Evolutionary conservation across 352 stramenopile species (phyloP).

Genomic region (Phytophthora brassicae): DNA sequence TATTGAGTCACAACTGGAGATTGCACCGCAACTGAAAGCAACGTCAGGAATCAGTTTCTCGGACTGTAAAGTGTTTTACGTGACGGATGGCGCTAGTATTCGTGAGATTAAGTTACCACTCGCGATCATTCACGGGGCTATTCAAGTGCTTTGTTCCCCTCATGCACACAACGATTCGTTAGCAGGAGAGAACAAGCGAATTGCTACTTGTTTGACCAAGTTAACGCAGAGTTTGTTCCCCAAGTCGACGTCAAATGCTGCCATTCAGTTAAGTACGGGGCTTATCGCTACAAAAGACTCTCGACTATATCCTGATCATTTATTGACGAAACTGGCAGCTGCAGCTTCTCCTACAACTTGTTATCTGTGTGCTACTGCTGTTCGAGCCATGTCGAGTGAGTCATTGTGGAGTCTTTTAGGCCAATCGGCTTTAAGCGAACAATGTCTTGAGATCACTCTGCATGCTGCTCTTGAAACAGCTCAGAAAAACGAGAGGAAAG

Average conservation of each 20-base stretch:
- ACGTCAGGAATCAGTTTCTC: conserved; percentile 58
- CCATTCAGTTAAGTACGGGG: conserved; percentile 65
- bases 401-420: conserved; percentile 61
- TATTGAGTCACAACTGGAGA: conserved; percentile 58
- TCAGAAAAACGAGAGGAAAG: conserved; percentile 50
- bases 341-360: conserved; percentile 40
- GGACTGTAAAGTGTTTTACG: conserved; percentile 83
- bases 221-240: conserved; percentile 70
- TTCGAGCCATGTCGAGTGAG: conserved; percentile 58
- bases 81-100: conserved; percentile 60
- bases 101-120: conserved; percentile 80
- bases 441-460: conserved; percentile 44
- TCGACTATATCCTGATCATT: conserved; percentile 63
- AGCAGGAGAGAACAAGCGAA: conserved; percentile 8
- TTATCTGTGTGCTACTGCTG: conserved; percentile 54
- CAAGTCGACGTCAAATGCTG: conserved; percentile 44
- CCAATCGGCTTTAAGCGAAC: conserved; percentile 45
- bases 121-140: conserved; percentile 65
- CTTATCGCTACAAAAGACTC: conserved; percentile 78
- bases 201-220: conserved; percentile 29
- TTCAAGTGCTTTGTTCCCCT: conserved; percentile 63
- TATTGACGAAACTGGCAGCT: conserved; percentile 65
- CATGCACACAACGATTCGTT: conserved; percentile 35
- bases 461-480: conserved; percentile 28
- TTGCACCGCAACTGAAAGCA: conserved; percentile 55